A percentile compares a stretch with the other conserved stretches of the same genome.
Evolutionary conservation across 176 grass and related monocot species (phyloP).

Genomic region (Musa acuminata): DNA sequence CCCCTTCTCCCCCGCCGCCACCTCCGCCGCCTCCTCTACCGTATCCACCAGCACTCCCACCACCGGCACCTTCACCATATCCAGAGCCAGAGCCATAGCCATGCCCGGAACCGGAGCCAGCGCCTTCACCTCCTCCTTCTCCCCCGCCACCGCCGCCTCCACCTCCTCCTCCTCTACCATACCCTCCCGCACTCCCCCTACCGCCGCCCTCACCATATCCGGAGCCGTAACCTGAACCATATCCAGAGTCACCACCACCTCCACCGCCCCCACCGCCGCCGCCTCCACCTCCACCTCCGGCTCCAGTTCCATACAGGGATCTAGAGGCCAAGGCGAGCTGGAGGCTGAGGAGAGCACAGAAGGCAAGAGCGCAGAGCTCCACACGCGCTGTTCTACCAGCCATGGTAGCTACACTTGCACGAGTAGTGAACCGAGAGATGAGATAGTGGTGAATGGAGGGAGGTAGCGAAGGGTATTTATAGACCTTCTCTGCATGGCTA

Average conservation of each 20-base stretch:
- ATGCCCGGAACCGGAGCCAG: not conserved
- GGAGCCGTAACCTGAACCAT: not conserved
- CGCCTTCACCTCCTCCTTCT: not conserved
- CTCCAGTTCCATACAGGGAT: not conserved
- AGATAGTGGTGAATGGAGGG: not conserved
- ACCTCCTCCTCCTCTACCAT: not conserved
- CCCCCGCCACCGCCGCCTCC: not conserved
- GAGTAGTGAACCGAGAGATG: not conserved
- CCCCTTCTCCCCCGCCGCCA: not conserved
- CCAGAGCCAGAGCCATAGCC: not conserved
- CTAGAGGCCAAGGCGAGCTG: not conserved
- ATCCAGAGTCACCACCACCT: not conserved
- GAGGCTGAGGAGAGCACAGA: not conserved
- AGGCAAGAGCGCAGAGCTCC: not conserved
- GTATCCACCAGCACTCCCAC: not conserved
- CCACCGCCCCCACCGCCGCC: not conserved
- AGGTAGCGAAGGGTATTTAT: not conserved
- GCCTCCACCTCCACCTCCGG: not conserved
- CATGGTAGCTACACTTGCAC: not conserved
- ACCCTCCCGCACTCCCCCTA: not conserved
- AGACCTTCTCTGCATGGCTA: not conserved
- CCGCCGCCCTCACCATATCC: not conserved
- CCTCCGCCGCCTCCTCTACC: slow-evolving; percentile 1
- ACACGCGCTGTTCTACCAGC: not conserved
- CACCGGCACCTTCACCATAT: slow-evolving; percentile 1